These are phyloP conservation scores for Wallemia ichthyophaga DNA, from an alignment of 1,284 basidiomycete species.

Conservation along the genomic window DNA sequence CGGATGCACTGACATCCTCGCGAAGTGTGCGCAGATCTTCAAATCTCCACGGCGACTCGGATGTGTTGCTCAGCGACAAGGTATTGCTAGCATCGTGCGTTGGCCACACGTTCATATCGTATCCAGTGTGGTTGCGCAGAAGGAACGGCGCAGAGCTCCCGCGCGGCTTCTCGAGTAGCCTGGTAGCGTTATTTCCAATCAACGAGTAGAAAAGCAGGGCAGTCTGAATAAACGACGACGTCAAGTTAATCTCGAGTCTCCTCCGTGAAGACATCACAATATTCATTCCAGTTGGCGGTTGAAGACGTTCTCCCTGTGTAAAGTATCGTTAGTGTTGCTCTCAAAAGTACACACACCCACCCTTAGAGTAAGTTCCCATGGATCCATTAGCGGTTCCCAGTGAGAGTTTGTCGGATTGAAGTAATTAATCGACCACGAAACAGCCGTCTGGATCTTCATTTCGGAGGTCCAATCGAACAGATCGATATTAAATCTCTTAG, in stretches of 20 bases:
- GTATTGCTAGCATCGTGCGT: neutral
- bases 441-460: constrained; percentile 49
- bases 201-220: constrained; percentile 41
- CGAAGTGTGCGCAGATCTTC: constrained; percentile 86
- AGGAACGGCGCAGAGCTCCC: constrained; percentile 79
- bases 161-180: constrained; percentile 36
- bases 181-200: constrained; percentile 41
- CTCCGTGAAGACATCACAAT: constrained; percentile 44
- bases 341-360: constrained; percentile 18
- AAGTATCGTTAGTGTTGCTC: constrained; percentile 6
- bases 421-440: constrained; percentile 62
- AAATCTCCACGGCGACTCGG: constrained; percentile 77
- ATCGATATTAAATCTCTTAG: constrained; percentile 54
- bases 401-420: constrained; percentile 96
- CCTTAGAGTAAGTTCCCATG: constrained; percentile 61
- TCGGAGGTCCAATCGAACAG: constrained; percentile 84
- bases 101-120: constrained; percentile 48
- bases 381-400: constrained; percentile 98
- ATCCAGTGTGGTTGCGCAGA: constrained; percentile 70
- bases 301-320: constrained; percentile 14
- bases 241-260: constrained; percentile 70
- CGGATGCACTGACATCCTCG: constrained; percentile 53
- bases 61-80: constrained; percentile 28
- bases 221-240: constrained; percentile 68
- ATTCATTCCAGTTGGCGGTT: constrained; percentile 24